These are phyloP conservation scores for Monosporascus ibericus DNA, from an alignment of 2,329 filamentous ascomycete genomes.

Conservation along the genomic window DNA sequence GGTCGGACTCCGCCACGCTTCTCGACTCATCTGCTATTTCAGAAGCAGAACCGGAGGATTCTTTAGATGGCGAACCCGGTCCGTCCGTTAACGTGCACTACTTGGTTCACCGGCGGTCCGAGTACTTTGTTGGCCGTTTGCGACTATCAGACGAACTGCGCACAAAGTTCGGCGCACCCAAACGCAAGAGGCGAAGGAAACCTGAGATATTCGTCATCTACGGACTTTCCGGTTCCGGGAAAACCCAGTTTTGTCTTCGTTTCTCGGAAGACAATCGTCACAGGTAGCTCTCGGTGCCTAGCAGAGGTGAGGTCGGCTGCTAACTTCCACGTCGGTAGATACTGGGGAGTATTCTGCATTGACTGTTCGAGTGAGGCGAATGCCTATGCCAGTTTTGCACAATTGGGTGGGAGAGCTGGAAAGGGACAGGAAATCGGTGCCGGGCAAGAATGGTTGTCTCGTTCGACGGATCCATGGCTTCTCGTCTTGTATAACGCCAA, in stretches of 20 bases:
- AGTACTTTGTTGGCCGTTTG: slow-evolving; percentile 5
- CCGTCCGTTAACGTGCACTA: slow-evolving; percentile 5
- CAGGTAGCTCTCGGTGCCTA: background rate
- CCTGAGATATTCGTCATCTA: slow-evolving; percentile 8
- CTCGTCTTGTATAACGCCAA: slow-evolving; percentile 9
- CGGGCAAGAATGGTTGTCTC: slow-evolving; percentile 6
- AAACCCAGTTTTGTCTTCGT: slow-evolving; percentile 6
- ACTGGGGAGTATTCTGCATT: slow-evolving; percentile 9
- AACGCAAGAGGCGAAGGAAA: background rate
- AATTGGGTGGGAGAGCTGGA: slow-evolving; percentile 2
- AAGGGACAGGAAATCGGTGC: slow-evolving; percentile 5
- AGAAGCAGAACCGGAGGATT: background rate
- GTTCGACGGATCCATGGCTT: slow-evolving; percentile 5
- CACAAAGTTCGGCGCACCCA: background rate
- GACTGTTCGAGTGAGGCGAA: slow-evolving; percentile 8
- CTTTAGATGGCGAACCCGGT: background rate
- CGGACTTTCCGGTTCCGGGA: slow-evolving; percentile 5
- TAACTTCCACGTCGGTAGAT: background rate
- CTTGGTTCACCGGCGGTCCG: slow-evolving; percentile 6
- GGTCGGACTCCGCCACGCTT: too few species aligned
- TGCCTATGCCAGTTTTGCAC: slow-evolving; percentile 4
- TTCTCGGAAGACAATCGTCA: slow-evolving; percentile 5
- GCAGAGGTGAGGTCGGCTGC: background rate
- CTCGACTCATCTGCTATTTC: too few species aligned
- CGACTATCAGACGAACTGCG: slow-evolving; percentile 1